Percentiles rank a stretch among this genome's conserved stretches.
Conservation (phyloP, 2,329 filamentous ascomycete species). For the Podosphaera xanthii region DNA sequence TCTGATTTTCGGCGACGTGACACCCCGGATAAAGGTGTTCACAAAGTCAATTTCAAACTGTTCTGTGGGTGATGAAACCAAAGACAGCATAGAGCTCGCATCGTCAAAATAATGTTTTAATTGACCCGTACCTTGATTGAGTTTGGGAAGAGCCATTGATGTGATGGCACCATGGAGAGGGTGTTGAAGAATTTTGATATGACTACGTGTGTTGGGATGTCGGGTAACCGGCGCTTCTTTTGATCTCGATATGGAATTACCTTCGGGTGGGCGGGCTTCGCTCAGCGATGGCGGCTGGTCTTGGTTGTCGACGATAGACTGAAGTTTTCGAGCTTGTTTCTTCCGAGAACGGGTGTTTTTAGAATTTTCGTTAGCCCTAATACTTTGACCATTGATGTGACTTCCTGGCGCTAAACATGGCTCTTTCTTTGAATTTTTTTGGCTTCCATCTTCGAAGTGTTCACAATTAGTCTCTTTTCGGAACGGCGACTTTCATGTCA, state of each 20-base stretch:
- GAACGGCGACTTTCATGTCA: no score
- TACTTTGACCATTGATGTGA: no score
- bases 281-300: no score
- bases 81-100: not conserved
- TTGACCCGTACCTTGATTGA: constrained; percentile 2
- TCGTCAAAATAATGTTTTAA: constrained; percentile 3
- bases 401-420: no score
- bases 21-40: constrained; percentile 7
- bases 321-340: no score
- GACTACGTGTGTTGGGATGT: not conserved
- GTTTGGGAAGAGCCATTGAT: not conserved
- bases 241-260: not conserved
- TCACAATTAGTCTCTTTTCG: no score
- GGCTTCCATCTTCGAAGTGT: no score
- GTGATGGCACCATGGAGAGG: not conserved
- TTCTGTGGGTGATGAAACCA: not conserved
- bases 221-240: not conserved
- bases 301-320: no score
- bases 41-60: constrained; percentile 6
- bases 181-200: not conserved
- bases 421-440: no score
- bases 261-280: not conserved
- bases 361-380: no score
- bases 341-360: no score
- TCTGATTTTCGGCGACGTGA: constrained; percentile 2